Base-by-base conservation (phyloP, 148 eudicot genomes). In the Heliamphora exappendiculata region DNA sequence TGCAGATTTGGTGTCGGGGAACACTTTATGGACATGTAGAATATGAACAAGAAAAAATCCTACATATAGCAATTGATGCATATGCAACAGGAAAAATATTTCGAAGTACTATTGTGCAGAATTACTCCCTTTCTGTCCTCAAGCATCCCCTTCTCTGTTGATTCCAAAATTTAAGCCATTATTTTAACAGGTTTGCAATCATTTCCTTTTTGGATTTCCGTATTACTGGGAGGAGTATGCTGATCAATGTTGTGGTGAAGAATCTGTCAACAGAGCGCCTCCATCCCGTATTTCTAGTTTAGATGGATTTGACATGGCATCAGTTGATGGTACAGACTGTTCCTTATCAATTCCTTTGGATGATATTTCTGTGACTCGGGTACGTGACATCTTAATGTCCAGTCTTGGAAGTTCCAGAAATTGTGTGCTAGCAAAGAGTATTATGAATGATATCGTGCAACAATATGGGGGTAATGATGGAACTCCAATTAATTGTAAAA, bases 191-290 rank as follows among this genome's bases (percentile, higher is more conserved):
- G 79, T 84, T 51, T 85, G 88, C 79, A 75, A 83, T 70, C 80
- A 77, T 80, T 89, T 89, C 78, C 74, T 75, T 20, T 63, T 60
- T 82, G 93, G 93, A 72, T 89, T 89, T 84, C 91, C 91, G 49
- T 78, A 74, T 75, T 36, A 80, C 81, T 89, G 93, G 93, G 85
- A 89, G 54, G 86, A 80, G 34, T 82, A 72, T 82, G 68, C 86
- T 59, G 79, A 79, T 67, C 68, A 59, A 72, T 78, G 80, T 70
- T 55, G 65, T 33, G 73, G 36, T 78, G 80, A 81, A 70, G 84
- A 77, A 81, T 73, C 64, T 54, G 22, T 62, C 41, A 24, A 69
- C 33, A 53, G 53, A 36, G 54, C 66, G 59, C 45, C 51, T 73
- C 26, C 72, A 69, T 45, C 78, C 37, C 13, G 19, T 19, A 26